These are phyloP conservation scores for Boletellus dicymbophilus DNA, from an alignment of 1,284 basidiomycete species.

Conservation along the genomic window DNA sequence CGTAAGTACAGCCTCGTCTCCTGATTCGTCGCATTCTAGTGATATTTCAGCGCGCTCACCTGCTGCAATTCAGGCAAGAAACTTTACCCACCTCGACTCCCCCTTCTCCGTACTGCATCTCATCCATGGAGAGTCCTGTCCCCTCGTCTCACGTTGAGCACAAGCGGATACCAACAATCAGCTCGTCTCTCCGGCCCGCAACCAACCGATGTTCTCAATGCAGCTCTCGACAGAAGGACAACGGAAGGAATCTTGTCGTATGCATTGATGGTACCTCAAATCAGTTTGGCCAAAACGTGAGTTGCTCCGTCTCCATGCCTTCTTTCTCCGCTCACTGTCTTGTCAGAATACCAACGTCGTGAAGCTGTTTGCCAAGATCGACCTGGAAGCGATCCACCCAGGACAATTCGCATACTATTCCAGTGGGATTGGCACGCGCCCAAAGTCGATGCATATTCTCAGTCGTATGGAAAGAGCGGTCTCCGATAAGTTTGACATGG, in stretches of 20 bases:
- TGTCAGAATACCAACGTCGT: no score
- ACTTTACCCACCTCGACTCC: neutral
- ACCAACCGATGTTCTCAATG: neutral
- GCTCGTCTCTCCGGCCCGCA: neutral
- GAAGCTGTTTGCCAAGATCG: constrained; percentile 24
- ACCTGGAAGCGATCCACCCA: constrained; percentile 9
- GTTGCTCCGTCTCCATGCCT: neutral
- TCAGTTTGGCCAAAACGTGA: constrained; percentile 11
- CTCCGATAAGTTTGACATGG: no score
- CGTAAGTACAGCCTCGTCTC: no score
- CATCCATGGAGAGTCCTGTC: neutral
- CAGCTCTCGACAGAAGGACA: neutral
- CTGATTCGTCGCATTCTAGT: no score
- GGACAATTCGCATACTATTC: constrained; percentile 33
- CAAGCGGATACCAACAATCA: neutral
- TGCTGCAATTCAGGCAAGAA: neutral
- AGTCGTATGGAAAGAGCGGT: no score
- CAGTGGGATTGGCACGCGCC: constrained; percentile 37
- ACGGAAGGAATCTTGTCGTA: constrained; percentile 10
- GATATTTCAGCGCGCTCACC: no score
- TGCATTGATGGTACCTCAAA: constrained; percentile 16
- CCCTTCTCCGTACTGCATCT: neutral
- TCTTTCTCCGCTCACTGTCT: neutral
- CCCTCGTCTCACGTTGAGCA: neutral
- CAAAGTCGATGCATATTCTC: constrained; percentile 12